phyloP scores from a whole-genome alignment of 768 basidiomycete species.

The Phlebiopsis flavidoalba region DNA sequence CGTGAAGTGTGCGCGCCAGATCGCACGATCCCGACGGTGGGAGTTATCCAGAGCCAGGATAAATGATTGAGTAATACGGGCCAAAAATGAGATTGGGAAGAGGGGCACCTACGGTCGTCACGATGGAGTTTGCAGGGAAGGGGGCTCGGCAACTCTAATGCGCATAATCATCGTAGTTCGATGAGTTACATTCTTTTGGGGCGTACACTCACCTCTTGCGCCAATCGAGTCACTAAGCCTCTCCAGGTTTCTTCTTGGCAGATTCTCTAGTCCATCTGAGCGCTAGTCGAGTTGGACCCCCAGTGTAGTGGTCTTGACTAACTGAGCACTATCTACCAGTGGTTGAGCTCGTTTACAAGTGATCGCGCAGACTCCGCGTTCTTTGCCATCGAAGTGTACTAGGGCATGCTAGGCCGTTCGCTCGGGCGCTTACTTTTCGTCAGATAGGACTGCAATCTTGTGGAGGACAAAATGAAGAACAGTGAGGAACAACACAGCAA shows the following conservation, averaged over 20 bases:
- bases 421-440: constrained; percentile 86
- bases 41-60: constrained; percentile 41
- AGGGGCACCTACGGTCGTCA: constrained; percentile 52
- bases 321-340: constrained; percentile 37
- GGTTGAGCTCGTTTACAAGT: constrained; percentile 43
- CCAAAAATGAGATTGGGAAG: not conserved
- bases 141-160: constrained; percentile 39
- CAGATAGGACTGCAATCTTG: constrained; percentile 60
- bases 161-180: not conserved
- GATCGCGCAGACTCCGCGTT: constrained; percentile 63
- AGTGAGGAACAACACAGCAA: not conserved
- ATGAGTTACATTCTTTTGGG: constrained; percentile 2
- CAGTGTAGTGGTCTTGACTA: constrained; percentile 26
- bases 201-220: constrained; percentile 57
- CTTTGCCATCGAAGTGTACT: constrained; percentile 52
- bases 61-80: constrained; percentile 6
- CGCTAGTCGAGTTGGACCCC: constrained; percentile 48
- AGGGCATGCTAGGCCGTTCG: constrained; percentile 59
- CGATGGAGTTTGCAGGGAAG: constrained; percentile 44
- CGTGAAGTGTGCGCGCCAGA: constrained; percentile 62
- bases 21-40: constrained; percentile 50
- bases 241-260: constrained; percentile 64
- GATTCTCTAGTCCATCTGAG: constrained; percentile 54
- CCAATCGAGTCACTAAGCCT: constrained; percentile 81
- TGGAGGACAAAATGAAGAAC: constrained; percentile 2